Evolutionary conservation across 2,329 filamentous ascomycete species (phyloP).

Genomic region (Chaetomiaceae sp.): DNA sequence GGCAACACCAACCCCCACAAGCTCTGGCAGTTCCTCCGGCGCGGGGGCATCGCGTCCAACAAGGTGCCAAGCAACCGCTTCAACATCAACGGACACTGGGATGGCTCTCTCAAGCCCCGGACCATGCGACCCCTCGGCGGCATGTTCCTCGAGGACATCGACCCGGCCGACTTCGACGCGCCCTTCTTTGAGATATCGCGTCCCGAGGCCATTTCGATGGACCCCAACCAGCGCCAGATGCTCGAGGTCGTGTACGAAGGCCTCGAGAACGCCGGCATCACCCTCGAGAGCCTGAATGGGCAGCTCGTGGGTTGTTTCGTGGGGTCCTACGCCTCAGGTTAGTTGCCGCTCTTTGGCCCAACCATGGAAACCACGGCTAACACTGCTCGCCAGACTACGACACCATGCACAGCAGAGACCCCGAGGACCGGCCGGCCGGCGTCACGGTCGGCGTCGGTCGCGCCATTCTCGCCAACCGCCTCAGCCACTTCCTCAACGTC

Average conservation of each 20-base stretch:
- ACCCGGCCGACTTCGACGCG: constrained; percentile 35
- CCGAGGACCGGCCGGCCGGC: constrained; percentile 25
- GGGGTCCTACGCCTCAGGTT: background rate
- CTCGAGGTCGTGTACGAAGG: constrained; percentile 35
- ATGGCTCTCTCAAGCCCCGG: background rate
- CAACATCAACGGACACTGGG: constrained; percentile 3
- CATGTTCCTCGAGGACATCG: constrained; percentile 30
- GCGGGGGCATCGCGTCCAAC: background rate
- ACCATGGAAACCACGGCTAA: background rate
- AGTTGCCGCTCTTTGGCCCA: background rate
- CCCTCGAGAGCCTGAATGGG: constrained; percentile 26
- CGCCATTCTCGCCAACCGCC: constrained; percentile 33
- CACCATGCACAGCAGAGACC: constrained; percentile 22
- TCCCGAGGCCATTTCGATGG: constrained; percentile 32
- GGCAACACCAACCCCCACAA: constrained; percentile 25
- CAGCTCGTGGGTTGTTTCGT: constrained; percentile 30
- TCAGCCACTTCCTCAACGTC: constrained; percentile 34
- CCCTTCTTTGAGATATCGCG: constrained; percentile 33
- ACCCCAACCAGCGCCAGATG: constrained; percentile 32
- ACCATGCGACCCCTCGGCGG: constrained; percentile 17
- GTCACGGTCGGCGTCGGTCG: constrained; percentile 28
- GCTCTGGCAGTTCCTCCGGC: constrained; percentile 29
- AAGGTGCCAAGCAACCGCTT: constrained; percentile 3
- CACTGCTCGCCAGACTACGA: background rate
- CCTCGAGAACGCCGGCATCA: constrained; percentile 32